Percentiles rank a stretch among this genome's conserved stretches.
Conservation (phyloP, 371 early-diverging fungal genomes). For the Mucor sp. region DNA sequence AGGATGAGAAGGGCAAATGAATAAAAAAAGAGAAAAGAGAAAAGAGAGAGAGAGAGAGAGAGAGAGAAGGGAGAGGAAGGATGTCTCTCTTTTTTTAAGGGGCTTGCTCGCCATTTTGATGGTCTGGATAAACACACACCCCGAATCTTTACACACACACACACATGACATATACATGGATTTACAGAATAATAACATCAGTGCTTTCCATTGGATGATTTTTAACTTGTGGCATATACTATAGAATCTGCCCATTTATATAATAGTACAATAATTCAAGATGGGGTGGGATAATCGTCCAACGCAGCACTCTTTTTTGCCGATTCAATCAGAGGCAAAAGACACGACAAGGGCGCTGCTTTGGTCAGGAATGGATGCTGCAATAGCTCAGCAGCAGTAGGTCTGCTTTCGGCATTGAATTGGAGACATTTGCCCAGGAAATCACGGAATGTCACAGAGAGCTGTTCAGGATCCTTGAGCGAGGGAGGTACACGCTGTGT, state of each 20-base stretch:
- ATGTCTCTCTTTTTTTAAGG: background rate
- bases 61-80: background rate
- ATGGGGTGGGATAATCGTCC: background rate
- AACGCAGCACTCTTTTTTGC: slow-evolving; percentile 12
- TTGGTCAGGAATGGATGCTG: slow-evolving; percentile 32
- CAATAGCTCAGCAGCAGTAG: slow-evolving; percentile 74
- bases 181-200: background rate
- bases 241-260: too few species aligned
- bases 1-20: background rate
- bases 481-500: slow-evolving; percentile 68
- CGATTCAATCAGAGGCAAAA: slow-evolving; percentile 17
- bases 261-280: background rate
- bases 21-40: background rate
- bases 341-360: slow-evolving; percentile 12
- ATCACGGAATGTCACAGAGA: slow-evolving; percentile 74
- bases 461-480: slow-evolving; percentile 77
- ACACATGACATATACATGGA: background rate
- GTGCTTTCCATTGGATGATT: background rate
- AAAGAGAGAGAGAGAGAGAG: background rate
- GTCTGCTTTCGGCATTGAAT: slow-evolving; percentile 81
- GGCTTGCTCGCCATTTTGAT: background rate
- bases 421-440: slow-evolving; percentile 82
- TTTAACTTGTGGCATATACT: too few species aligned
- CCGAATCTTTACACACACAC: background rate
- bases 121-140: slow-evolving; percentile 1